phyloP scores from a whole-genome alignment of 202 grass and related monocot genomes.

The Schoenoplectus triqueter region DNA sequence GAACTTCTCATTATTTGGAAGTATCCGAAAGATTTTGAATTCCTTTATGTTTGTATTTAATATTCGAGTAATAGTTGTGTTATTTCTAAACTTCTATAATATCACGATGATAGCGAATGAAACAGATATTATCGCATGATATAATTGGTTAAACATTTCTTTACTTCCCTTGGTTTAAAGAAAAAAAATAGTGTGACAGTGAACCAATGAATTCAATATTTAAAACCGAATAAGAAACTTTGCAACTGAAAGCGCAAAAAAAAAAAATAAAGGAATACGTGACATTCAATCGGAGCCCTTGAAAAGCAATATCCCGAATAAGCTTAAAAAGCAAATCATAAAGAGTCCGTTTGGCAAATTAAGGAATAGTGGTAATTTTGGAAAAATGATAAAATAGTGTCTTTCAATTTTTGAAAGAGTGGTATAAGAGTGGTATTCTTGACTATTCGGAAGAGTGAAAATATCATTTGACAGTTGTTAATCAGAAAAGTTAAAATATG shows the following conservation, averaged over 20 bases:
- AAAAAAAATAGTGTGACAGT: background rate
- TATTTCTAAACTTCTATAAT: background rate
- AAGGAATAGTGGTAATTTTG: too few species aligned
- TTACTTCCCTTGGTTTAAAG: slow-evolving; percentile 8
- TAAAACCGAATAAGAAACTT: background rate
- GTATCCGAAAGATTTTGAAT: too few species aligned
- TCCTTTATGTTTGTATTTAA: background rate
- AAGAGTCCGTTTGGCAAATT: too few species aligned
- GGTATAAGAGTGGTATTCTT: too few species aligned
- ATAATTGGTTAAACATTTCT: background rate
- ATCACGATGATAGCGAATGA: background rate
- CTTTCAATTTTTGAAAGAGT: too few species aligned
- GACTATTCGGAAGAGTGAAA: too few species aligned
- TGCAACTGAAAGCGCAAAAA: slow-evolving; percentile 1
- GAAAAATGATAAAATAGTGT: too few species aligned
- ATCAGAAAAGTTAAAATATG: too few species aligned
- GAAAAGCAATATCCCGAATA: too few species aligned
- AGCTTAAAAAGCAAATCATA: too few species aligned
- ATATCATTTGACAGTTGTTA: too few species aligned
- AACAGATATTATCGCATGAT: background rate
- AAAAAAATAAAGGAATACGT: background rate
- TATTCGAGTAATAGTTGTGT: background rate
- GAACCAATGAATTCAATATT: background rate
- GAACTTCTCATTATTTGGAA: background rate
- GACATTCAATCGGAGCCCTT: background rate